A percentile compares a stretch with the other conserved stretches of the same genome.
Evolutionary conservation across 805 yeast species (phyloP).

Genomic region (Geotrichum ghanense): DNA sequence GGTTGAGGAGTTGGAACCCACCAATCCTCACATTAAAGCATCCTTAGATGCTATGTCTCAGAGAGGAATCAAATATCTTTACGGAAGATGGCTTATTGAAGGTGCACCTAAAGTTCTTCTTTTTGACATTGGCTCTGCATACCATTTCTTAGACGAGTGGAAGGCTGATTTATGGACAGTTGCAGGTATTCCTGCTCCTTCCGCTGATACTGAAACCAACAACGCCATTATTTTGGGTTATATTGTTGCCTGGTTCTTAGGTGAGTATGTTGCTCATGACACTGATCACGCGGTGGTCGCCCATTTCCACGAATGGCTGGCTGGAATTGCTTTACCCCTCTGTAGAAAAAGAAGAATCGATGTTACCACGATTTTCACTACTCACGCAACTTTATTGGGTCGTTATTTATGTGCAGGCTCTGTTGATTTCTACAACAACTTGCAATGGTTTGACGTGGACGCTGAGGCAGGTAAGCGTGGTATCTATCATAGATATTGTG

Average conservation of each 20-base stretch:
- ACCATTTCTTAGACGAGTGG: conserved; percentile 73
- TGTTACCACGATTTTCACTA: conserved; percentile 89
- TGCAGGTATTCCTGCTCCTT: conserved; percentile 91
- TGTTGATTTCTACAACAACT: conserved; percentile 88
- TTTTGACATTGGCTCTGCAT: conserved; percentile 75
- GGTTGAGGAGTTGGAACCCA: conserved; percentile 55
- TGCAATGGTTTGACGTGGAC: conserved; percentile 84
- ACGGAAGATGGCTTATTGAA: conserved; percentile 95
- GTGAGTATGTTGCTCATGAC: conserved; percentile 81
- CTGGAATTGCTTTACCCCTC: conserved; percentile 89
- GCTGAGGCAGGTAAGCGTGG: conserved; percentile 98
- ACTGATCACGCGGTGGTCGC: conserved; percentile 80
- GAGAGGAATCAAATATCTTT: conserved; percentile 71
- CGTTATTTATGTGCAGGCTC: conserved; percentile 94
- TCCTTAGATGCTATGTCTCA: conserved; percentile 69
- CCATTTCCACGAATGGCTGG: conserved; percentile 97
- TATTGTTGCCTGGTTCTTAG: conserved; percentile 92
- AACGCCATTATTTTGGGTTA: conserved; percentile 91
- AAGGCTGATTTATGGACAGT: conserved; percentile 83
- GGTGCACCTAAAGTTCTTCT: conserved; percentile 92
- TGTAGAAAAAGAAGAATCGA: conserved; percentile 88
- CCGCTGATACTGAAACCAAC: conserved; percentile 75
- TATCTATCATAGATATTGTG: conserved; percentile 91
- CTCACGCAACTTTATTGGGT: conserved; percentile 93
- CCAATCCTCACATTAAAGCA: conserved; percentile 38